Evolutionary conservation across 352 stramenopile genomes (phyloP).

Genomic region (Phytopythium cucurbitacearum): DNA sequence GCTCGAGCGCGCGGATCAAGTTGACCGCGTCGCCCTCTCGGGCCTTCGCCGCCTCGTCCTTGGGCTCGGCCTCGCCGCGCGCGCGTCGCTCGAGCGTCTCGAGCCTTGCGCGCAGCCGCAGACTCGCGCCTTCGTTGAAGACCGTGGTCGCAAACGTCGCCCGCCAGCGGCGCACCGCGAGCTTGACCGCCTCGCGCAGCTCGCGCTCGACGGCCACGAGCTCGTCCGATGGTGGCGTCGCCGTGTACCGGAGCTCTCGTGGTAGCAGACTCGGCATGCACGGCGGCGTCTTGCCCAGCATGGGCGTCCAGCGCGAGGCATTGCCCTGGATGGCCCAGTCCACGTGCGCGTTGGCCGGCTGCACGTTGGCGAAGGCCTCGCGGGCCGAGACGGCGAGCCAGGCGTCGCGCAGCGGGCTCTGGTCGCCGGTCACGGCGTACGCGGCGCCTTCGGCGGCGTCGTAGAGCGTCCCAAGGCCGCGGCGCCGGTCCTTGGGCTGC

Average conservation of each 20-base stretch:
- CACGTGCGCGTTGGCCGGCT: slow-evolving; percentile 39
- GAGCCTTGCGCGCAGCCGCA: slow-evolving; percentile 75
- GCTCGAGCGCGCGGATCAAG: slow-evolving; percentile 28
- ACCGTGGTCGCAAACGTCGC: slow-evolving; percentile 73
- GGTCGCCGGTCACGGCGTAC: slow-evolving; percentile 69
- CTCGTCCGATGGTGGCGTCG: slow-evolving; percentile 42
- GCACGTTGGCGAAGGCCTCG: slow-evolving; percentile 91
- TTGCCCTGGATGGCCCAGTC: slow-evolving; percentile 85
- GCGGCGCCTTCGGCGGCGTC: slow-evolving; percentile 83
- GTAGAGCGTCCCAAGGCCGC: slow-evolving; percentile 66
- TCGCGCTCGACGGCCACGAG: slow-evolving; percentile 74
- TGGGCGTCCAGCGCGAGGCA: slow-evolving; percentile 79
- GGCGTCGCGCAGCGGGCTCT: slow-evolving; percentile 84
- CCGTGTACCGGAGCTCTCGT: slow-evolving; percentile 49
- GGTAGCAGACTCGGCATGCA: slow-evolving; percentile 48
- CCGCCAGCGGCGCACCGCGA: slow-evolving; percentile 87
- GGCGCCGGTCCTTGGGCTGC: not conserved
- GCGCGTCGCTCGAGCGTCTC: slow-evolving; percentile 57
- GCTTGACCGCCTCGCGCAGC: slow-evolving; percentile 78
- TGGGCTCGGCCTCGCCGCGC: slow-evolving; percentile 9
- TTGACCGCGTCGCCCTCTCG: slow-evolving; percentile 7
- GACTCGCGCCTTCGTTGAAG: slow-evolving; percentile 83
- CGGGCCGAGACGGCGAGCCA: slow-evolving; percentile 81
- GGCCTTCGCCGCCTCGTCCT: slow-evolving; percentile 10
- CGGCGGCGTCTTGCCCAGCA: slow-evolving; percentile 42